phyloP scores from a whole-genome alignment of 345 rosid genomes.

The Salix caprea region DNA sequence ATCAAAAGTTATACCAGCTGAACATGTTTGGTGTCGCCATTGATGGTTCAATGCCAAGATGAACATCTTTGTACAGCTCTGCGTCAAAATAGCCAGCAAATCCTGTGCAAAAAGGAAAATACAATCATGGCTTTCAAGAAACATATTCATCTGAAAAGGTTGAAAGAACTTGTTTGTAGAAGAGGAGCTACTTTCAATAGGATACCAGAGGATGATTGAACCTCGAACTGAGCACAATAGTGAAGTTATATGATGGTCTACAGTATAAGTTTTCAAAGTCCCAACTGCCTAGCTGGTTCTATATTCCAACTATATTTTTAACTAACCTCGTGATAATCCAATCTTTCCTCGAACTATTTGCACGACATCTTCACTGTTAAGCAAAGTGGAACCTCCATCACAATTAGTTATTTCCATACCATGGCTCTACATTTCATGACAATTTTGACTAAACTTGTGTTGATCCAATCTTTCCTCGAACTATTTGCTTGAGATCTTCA shows the following conservation, averaged over 20 bases:
- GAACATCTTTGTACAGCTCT: conserved; percentile 82
- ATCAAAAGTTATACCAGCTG: conserved; percentile 65
- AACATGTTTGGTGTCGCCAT: conserved; percentile 95
- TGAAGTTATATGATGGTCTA: neutral
- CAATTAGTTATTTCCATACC: no score
- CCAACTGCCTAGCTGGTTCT: neutral
- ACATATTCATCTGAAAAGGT: no score
- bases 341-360: no score
- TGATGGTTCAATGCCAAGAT: conserved; percentile 93
- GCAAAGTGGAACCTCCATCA: no score
- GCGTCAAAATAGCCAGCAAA: conserved; percentile 97
- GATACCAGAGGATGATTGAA: neutral
- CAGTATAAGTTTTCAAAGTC: neutral
- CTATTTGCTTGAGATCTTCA: neutral
- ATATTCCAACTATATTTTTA: no score
- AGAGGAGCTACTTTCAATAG: neutral
- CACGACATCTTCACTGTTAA: no score
- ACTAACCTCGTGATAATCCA: no score
- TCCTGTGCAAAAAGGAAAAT: conserved; percentile 36
- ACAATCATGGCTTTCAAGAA: neutral
- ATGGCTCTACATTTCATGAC: no score
- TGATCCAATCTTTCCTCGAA: no score
- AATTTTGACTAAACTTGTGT: no score
- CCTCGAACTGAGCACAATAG: neutral
- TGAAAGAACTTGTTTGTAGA: neutral